Evolutionary conservation across 768 basidiomycete genomes (phyloP), one percentile per base, ranked within the genome.

Genomic region (Leucosporidium creatinivorum): DNA sequence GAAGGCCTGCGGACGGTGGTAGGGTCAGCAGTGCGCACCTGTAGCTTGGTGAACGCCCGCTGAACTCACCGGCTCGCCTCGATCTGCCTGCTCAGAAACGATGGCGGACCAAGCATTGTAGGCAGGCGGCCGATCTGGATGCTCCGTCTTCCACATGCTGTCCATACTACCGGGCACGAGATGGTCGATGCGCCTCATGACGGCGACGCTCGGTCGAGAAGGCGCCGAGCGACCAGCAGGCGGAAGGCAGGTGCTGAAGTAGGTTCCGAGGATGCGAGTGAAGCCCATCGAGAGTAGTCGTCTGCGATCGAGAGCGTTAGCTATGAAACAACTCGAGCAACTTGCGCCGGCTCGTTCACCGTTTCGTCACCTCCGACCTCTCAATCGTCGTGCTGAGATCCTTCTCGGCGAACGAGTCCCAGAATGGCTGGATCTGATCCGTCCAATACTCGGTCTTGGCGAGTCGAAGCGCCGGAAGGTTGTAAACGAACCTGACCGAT

Each of bases 251-350:
- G 39, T 62, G 28, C 64, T 61, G 25, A 36, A n/a, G 65, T 73
- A 73, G 12, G 71, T 62, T 1, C 71, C 71, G 61, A 73, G 52
- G 50, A 73, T 55, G 28, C 71, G 68, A 31, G 66, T 69, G 59
- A 69, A 49, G 4, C 71, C 71, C 39, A 67, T 58, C 15, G 71
- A 44, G 33, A 73, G 65, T 44, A 73, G 66, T 48, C 68, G 67
- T 7, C 70, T 72, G 21, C 26, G 49, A 19, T 33, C 1, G 47
- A 36, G 7, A 25, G 15, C 6, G 21, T 31, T 26, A 52, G 21
- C 0, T 23, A 33, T 33, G 33, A n/a, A n/a, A n/a, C 7, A 4
- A 13, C 18, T 18, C 1, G 39, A 33, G 47, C 39, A 28, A 33
- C 10, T 18, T 3, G 21, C 15, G 30, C 6, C 23, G 26, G 36